Evolutionary conservation across 495 filamentous ascomycete genomes (phyloP).

Genomic region (Friedmanniomyces simplex): DNA sequence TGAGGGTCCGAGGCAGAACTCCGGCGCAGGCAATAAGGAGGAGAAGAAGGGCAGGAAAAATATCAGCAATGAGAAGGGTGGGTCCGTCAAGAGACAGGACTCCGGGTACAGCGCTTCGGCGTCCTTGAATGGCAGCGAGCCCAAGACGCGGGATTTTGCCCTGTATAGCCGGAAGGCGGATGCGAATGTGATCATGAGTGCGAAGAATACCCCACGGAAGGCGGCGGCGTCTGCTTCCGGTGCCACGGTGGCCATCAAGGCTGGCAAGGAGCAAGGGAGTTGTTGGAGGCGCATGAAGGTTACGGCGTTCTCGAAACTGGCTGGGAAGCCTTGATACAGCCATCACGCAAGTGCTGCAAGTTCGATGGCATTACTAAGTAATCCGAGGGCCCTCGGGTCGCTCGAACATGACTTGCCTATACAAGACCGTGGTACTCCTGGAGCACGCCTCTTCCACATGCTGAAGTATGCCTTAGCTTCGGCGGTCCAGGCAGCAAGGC

Average conservation of each 20-base stretch:
- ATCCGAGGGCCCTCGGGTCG: no score
- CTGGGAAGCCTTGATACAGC: not conserved
- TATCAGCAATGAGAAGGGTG: not conserved
- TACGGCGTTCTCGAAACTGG: conserved; percentile 11
- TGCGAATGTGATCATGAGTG: not conserved
- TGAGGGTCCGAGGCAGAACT: conserved; percentile 6
- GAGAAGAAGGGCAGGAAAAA: not conserved
- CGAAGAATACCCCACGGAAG: not conserved
- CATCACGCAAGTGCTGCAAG: no score
- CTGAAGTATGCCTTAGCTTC: no score
- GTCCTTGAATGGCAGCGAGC: not conserved
- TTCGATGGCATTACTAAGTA: no score
- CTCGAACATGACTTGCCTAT: no score
- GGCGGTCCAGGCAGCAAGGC: no score
- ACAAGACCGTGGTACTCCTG: no score
- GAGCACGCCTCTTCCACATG: no score
- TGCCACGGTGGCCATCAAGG: conserved; percentile 7
- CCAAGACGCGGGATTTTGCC: conserved; percentile 1
- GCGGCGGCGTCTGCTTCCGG: not conserved
- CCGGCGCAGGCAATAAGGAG: conserved; percentile 1
- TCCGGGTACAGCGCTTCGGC: not conserved
- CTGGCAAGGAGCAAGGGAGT: conserved; percentile 5
- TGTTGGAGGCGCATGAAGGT: conserved; percentile 10
- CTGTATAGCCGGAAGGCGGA: conserved; percentile 4
- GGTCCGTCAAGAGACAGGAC: not conserved